Conservation (phyloP, 441 rosid species). For the Corymbia citriodora region DNA sequence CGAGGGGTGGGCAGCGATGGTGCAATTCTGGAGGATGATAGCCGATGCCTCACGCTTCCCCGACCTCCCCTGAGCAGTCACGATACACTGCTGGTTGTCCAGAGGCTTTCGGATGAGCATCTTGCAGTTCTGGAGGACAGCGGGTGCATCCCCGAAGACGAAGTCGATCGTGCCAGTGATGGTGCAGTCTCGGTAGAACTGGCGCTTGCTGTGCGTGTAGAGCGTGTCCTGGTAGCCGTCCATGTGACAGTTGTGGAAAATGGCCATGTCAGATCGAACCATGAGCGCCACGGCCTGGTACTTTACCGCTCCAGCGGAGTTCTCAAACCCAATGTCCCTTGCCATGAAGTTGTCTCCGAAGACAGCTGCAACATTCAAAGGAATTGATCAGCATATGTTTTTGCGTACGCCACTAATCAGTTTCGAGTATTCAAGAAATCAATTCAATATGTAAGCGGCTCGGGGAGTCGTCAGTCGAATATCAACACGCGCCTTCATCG, state of each 20-base stretch:
- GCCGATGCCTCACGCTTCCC: background rate
- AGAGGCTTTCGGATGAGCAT: slow-evolving; percentile 8
- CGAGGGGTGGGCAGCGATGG: background rate
- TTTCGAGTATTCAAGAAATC: background rate
- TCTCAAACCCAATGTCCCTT: slow-evolving; percentile 13
- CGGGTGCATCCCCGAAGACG: slow-evolving; percentile 2
- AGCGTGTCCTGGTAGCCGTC: slow-evolving; percentile 16
- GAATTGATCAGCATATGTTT: background rate
- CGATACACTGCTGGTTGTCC: background rate
- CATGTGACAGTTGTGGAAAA: slow-evolving; percentile 6
- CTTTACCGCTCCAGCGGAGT: slow-evolving; percentile 6
- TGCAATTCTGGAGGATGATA: slow-evolving; percentile 12
- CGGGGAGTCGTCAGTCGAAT: background rate
- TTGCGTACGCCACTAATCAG: background rate
- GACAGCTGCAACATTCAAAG: background rate
- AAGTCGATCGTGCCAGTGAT: slow-evolving; percentile 13
- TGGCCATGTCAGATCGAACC: slow-evolving; percentile 1
- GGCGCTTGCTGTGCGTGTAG: slow-evolving; percentile 1
- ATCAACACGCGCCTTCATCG: background rate
- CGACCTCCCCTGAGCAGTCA: slow-evolving; percentile 2
- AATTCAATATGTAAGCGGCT: background rate
- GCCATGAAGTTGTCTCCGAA: background rate
- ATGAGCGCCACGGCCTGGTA: slow-evolving; percentile 15
- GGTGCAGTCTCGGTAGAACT: slow-evolving; percentile 13
- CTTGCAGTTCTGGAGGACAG: slow-evolving; percentile 15